Conservation (phyloP, 768 basidiomycete species). For the Termitomyces sp. region DNA sequence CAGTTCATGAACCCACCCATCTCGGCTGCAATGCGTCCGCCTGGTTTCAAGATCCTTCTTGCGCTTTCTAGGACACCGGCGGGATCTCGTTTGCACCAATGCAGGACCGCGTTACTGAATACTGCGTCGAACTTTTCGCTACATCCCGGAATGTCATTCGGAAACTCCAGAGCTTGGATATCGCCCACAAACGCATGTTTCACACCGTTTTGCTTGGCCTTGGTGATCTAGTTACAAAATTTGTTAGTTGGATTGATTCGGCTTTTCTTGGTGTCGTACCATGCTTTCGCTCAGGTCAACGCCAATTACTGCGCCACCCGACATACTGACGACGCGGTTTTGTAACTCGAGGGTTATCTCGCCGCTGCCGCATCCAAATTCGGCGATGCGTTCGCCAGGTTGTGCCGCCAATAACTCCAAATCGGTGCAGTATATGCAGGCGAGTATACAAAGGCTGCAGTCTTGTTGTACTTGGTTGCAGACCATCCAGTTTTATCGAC, state of each 20-base stretch:
- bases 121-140: conserved; percentile 61
- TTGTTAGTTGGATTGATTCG: not conserved
- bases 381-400: conserved; percentile 68
- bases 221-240: conserved; percentile 47
- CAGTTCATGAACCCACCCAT: conserved; percentile 77
- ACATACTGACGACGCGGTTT: conserved; percentile 39
- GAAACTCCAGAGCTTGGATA: conserved; percentile 42
- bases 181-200: conserved; percentile 48
- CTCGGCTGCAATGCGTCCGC: conserved; percentile 72
- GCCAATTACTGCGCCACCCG: conserved; percentile 53
- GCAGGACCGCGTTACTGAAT: conserved; percentile 77
- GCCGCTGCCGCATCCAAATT: conserved; percentile 82
- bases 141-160: conserved; percentile 23
- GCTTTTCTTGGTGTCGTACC: conserved; percentile 38
- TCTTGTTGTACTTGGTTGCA: conserved; percentile 56
- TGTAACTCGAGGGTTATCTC: conserved; percentile 64
- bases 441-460: conserved; percentile 68
- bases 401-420: conserved; percentile 56
- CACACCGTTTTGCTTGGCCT: conserved; percentile 45
- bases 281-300: conserved; percentile 70
- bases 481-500: conserved; percentile 46
- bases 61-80: conserved; percentile 56
- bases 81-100: conserved; percentile 84
- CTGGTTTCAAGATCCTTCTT: conserved; percentile 59
- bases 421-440: conserved; percentile 49